These are phyloP conservation scores for Globisporangium cederbergense DNA, from an alignment of 352 stramenopile genomes.

Conservation along the genomic window DNA sequence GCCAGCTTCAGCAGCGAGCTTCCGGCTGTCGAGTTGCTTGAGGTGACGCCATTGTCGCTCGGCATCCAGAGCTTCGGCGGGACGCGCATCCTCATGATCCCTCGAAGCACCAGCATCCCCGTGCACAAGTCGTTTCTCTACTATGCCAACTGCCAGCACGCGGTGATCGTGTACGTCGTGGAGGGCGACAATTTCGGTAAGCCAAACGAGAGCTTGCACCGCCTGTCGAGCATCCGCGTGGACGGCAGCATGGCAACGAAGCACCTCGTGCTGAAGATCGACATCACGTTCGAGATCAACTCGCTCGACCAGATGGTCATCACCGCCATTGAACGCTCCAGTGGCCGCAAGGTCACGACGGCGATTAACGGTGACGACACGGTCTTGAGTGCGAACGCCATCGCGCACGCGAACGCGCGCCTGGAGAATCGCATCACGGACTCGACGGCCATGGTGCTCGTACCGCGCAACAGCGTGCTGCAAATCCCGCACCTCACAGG, in stretches of 20 bases:
- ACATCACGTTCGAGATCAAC: constrained; percentile 30
- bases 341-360: constrained; percentile 18
- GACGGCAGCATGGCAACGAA: constrained; percentile 22
- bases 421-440: constrained; percentile 13
- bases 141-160: constrained; percentile 31
- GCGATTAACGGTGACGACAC: constrained; percentile 25
- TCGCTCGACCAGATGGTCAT: constrained; percentile 19
- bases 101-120: constrained; percentile 20
- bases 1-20: neutral
- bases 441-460: constrained; percentile 10
- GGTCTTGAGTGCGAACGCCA: constrained; percentile 21
- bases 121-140: constrained; percentile 27
- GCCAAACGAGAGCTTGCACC: constrained; percentile 15
- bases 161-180: constrained; percentile 28
- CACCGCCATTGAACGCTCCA: constrained; percentile 24
- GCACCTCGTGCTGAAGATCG: constrained; percentile 31
- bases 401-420: constrained; percentile 21
- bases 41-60: constrained; percentile 27
- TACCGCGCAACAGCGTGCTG: constrained; percentile 10
- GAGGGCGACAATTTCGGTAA: constrained; percentile 18
- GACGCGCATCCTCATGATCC: constrained; percentile 26
- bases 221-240: constrained; percentile 23
- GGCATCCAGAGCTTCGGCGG: constrained; percentile 31
- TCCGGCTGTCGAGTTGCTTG: constrained; percentile 11
- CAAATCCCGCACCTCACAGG: constrained; percentile 17